Evolutionary conservation across 106 monocot species (phyloP).

Genomic region (Phalaenopsis equestris): DNA sequence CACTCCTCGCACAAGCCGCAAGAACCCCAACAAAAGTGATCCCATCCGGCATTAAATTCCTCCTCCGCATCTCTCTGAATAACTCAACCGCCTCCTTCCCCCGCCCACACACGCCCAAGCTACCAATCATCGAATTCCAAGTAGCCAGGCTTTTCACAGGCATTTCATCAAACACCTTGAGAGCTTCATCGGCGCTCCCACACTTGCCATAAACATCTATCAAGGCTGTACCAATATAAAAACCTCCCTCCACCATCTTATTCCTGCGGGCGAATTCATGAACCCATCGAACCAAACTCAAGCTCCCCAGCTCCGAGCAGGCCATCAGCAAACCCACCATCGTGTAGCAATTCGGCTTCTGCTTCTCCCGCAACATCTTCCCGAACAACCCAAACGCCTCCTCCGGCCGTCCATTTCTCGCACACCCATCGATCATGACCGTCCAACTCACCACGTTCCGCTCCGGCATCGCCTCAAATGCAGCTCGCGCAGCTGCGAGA

Average conservation of each 20-base stretch:
- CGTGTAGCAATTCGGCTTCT: slow-evolving; percentile 47
- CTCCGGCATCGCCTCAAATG: slow-evolving; percentile 47
- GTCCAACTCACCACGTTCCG: slow-evolving; percentile 66
- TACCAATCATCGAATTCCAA: slow-evolving; percentile 84
- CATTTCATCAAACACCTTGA: slow-evolving; percentile 44
- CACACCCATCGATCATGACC: slow-evolving; percentile 46
- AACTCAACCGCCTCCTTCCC: slow-evolving; percentile 49
- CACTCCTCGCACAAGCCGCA: slow-evolving; percentile 42
- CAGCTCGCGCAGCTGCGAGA: slow-evolving; percentile 21
- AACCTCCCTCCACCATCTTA: slow-evolving; percentile 11
- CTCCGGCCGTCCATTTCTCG: slow-evolving; percentile 34
- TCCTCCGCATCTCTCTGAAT: slow-evolving; percentile 22
- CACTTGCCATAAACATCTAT: slow-evolving; percentile 82
- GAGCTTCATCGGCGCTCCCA: slow-evolving; percentile 53
- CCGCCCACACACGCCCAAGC: slow-evolving; percentile 56
- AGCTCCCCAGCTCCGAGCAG: slow-evolving; percentile 41
- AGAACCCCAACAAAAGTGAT: slow-evolving; percentile 61
- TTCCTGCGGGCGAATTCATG: slow-evolving; percentile 39
- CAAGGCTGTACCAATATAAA: slow-evolving; percentile 55
- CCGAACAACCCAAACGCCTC: slow-evolving; percentile 50
- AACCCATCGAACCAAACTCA: slow-evolving; percentile 39
- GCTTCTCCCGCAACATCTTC: slow-evolving; percentile 35
- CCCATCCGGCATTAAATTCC: slow-evolving; percentile 30
- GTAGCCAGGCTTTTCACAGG: slow-evolving; percentile 34
- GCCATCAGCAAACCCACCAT: slow-evolving; percentile 41